Evolutionary conservation across 129 eudicot species (phyloP).

Genomic region (Flaveria brownii): DNA sequence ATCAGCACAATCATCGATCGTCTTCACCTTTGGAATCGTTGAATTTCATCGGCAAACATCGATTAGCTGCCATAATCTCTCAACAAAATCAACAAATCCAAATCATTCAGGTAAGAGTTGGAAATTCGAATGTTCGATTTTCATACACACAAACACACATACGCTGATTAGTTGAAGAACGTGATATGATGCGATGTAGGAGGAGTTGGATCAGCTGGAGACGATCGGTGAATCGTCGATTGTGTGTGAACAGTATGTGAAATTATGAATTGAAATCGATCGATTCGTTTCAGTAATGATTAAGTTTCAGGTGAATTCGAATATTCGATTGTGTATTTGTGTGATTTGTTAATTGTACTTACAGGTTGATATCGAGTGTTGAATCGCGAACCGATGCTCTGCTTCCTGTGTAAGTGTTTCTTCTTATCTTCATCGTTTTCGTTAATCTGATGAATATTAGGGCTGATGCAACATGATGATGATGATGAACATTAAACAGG

Average conservation of each 20-base stretch:
- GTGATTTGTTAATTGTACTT: conserved; percentile 2
- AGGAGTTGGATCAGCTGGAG: conserved; percentile 70
- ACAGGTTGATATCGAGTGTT: conserved; percentile 64
- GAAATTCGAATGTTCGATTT: background rate
- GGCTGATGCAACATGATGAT: background rate
- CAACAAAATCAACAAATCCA: conserved; percentile 42
- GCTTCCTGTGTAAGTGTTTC: conserved; percentile 67
- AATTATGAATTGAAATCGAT: background rate
- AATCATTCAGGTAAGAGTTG: conserved; percentile 28
- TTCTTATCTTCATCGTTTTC: conserved; percentile 22
- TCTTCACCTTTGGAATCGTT: conserved; percentile 9
- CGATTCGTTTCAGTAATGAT: background rate
- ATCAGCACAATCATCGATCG: conserved; percentile 20
- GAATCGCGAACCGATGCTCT: conserved; percentile 75
- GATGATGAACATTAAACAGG: conserved; percentile 33
- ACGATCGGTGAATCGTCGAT: conserved; percentile 59
- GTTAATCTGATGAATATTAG: background rate
- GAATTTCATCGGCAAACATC: conserved; percentile 40
- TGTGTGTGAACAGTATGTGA: conserved; percentile 75
- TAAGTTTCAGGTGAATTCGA: background rate
- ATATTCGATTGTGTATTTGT: background rate
- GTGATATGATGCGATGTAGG: conserved; percentile 39
- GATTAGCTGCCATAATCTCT: conserved; percentile 38
- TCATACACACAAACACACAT: background rate
- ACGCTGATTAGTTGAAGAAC: background rate